phyloP scores from a whole-genome alignment of 768 basidiomycete genomes.

The Candolleomyces efflorescens region DNA sequence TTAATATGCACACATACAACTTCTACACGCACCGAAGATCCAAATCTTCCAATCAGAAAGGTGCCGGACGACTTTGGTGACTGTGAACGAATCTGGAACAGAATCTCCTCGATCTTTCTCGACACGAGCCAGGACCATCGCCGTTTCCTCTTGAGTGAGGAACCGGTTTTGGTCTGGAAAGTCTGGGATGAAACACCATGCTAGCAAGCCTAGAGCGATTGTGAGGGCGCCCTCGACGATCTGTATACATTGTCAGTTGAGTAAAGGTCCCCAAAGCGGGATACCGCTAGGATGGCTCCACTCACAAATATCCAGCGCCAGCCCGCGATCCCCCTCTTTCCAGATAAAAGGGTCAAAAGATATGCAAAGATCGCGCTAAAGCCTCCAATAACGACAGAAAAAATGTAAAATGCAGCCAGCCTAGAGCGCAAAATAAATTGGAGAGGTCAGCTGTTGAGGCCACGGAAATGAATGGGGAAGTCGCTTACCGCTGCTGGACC shows the following conservation, averaged over 20 bases:
- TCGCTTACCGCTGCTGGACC: constrained; percentile 42
- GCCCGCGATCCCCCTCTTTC: constrained; percentile 36
- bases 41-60: constrained; percentile 47
- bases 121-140: constrained; percentile 38
- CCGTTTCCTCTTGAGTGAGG: constrained; percentile 36
- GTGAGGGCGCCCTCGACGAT: constrained; percentile 48
- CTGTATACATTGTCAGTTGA: constrained; percentile 21
- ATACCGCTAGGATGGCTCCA: not conserved
- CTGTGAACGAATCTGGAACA: constrained; percentile 37
- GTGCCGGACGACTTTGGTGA: constrained; percentile 30
- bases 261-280: not conserved
- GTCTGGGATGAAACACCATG: constrained; percentile 41
- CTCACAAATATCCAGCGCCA: constrained; percentile 55
- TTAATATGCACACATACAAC: not conserved
- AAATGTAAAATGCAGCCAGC: constrained; percentile 44
- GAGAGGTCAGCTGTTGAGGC: not conserved
- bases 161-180: constrained; percentile 49
- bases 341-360: constrained; percentile 35
- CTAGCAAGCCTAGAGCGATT: constrained; percentile 36
- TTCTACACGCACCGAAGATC: constrained; percentile 32
- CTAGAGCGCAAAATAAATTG: constrained; percentile 19
- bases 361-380: constrained; percentile 49
- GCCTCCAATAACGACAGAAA: constrained; percentile 39
- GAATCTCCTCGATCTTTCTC: constrained; percentile 49
- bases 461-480: not conserved